Base-by-base conservation (phyloP, 108 stramenopile genomes). In the Discostella stelligeroides region DNA sequence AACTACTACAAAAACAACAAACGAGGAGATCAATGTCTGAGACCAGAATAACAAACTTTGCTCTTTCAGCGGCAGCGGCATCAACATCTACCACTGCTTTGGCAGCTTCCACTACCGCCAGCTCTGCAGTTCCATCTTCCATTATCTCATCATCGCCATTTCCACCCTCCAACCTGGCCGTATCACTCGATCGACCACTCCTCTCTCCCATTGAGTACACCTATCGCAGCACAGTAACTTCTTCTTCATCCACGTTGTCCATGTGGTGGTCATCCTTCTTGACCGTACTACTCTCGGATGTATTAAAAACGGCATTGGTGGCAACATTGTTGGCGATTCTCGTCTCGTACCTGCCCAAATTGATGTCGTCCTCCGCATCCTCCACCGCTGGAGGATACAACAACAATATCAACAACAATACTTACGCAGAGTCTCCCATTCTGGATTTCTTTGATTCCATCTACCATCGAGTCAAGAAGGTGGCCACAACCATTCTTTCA, bases 231-330 rank as follows among this genome's bases (percentile, higher is more conserved):
- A 48, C 53, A 7, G 2, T 60, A 30, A 34, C 64, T 24, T 17
- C 49, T 6, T 28, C 23, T 24, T 30, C 72, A 14, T 45, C 50
- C 14, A 20, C 50, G 13, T 40, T 39, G 10, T 57, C 59, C 17
- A 38, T 46, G 25, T 66, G 66, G 64, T 54, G 65, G 49, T 38
- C 49, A 34, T 82, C 77, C 38, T 47, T 83, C 42, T 42, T 81
- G 12, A 59, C 73, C 12, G 69, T 85, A 12, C 34, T 79, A 12
- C 25, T 82, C 48, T 82, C 81, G 0, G 78, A 85, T 53, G 66
- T 73, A 21, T 74, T 59, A 69, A 85, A 85, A 64, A 73, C 75
- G 18, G 79, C 84, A 49, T 20, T 68, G 1, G 65, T 82, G 4
- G 81, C 81, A 24, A 79, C 80, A 39, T 41, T 79, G 53, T 28